Evolutionary conservation across 768 basidiomycete species (phyloP).

Genomic region (Kwoniella dendrophila): DNA sequence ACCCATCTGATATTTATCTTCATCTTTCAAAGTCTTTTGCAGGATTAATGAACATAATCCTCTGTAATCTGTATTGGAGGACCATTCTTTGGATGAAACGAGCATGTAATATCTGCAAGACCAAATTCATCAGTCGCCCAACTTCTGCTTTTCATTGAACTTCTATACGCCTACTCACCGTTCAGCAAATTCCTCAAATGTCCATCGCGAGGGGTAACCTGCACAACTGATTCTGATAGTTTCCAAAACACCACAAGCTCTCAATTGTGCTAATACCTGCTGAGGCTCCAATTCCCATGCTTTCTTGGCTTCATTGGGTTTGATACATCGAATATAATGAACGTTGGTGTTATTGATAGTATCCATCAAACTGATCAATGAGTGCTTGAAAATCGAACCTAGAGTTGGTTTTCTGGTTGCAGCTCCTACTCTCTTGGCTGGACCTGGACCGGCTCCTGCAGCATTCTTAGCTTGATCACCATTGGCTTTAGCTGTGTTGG

Average conservation of each 20-base stretch:
- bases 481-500: conserved; percentile 69
- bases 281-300: conserved; percentile 97
- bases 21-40: conserved; percentile 81
- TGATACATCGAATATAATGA: conserved; percentile 99
- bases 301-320: conserved; percentile 93
- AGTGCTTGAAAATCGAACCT: conserved; percentile 97
- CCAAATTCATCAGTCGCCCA: neutral
- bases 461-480: conserved; percentile 65
- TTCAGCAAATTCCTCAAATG: conserved; percentile 97
- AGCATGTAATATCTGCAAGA: conserved; percentile 89
- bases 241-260: conserved; percentile 98
- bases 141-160: neutral
- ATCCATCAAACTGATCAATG: conserved; percentile 90
- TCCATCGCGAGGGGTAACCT: conserved; percentile 97
- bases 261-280: conserved; percentile 89
- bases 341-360: conserved; percentile 96
- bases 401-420: conserved; percentile 88
- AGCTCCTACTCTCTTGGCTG: conserved; percentile 41
- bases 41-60: conserved; percentile 82
- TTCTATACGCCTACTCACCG: conserved; percentile 62
- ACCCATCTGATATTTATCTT: conserved; percentile 96
- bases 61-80: conserved; percentile 70
- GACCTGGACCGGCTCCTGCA: conserved; percentile 58
- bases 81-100: conserved; percentile 82
- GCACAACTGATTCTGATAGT: conserved; percentile 99